Percentiles rank a stretch among this genome's conserved stretches.
phyloP scores from a whole-genome alignment of 805 yeast species.

The Pichia sporocuriosa region DNA sequence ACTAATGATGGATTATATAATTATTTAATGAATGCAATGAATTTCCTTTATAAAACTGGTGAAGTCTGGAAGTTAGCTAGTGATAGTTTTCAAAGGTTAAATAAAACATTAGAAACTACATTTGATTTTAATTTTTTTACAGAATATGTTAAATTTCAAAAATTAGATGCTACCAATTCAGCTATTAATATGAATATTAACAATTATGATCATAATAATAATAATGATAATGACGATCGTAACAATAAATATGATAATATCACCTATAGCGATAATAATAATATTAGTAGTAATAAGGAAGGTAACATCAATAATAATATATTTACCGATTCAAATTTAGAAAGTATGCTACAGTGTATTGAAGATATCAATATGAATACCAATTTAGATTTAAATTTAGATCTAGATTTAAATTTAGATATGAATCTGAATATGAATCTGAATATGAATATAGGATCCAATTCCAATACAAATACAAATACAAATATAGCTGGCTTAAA shows the following conservation, averaged over 20 bases:
- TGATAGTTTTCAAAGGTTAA: constrained; percentile 37
- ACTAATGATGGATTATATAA: constrained; percentile 13
- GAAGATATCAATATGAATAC: too few relatives aligned
- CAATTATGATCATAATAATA: constrained; percentile 13
- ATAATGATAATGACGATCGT: constrained; percentile 12
- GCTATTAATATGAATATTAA: too few relatives aligned
- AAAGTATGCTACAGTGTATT: too few relatives aligned
- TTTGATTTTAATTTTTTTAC: constrained; percentile 15
- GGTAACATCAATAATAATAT: too few relatives aligned
- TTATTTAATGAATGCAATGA: constrained; percentile 34
- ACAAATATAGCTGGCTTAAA: too few relatives aligned
- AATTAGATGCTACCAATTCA: not conserved
- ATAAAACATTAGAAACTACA: constrained; percentile 25
- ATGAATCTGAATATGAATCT: not conserved
- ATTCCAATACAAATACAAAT: too few relatives aligned
- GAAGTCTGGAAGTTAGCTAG: constrained; percentile 43
- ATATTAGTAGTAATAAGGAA: too few relatives aligned
- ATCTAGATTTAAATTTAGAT: not conserved
- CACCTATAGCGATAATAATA: constrained; percentile 5
- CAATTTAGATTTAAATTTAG: not conserved
- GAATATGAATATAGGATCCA: constrained; percentile 9
- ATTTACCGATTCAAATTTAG: not conserved
- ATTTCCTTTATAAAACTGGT: constrained; percentile 35
- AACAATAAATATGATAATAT: constrained; percentile 5
- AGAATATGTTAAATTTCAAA: constrained; percentile 2